Evolutionary conservation across 108 stramenopile genomes (phyloP).

Genomic region (Nannochloropsis salina): DNA sequence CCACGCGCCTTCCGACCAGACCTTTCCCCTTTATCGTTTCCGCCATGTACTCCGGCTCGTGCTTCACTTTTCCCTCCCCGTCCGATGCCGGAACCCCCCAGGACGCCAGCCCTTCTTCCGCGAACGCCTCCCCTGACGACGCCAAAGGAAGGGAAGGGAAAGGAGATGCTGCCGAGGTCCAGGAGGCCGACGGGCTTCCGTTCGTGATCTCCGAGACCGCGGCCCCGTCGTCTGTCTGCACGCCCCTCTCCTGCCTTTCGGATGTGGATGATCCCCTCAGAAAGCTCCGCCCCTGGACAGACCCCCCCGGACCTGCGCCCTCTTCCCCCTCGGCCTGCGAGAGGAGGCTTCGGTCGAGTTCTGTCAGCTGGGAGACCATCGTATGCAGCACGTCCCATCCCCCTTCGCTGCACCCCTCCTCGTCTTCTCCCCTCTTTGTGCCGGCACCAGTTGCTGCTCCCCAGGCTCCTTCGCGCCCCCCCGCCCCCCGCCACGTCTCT

Average conservation of each 20-base stretch:
- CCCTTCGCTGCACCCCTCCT: not conserved
- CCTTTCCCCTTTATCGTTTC: too few species aligned
- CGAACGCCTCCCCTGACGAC: too few species aligned
- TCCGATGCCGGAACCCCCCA: too few species aligned
- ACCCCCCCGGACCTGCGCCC: not conserved
- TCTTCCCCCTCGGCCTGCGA: not conserved
- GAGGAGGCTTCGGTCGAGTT: not conserved
- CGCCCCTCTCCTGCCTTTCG: not conserved
- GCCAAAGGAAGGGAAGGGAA: too few species aligned
- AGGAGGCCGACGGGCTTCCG: too few species aligned
- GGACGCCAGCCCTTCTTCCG: too few species aligned
- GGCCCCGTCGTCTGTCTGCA: not conserved
- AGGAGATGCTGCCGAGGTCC: too few species aligned
- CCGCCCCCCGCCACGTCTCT: not conserved
- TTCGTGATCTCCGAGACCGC: too few species aligned
- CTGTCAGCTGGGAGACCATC: not conserved
- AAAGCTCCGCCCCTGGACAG: not conserved
- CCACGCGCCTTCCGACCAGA: too few species aligned
- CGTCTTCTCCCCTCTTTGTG: not conserved
- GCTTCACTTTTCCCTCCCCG: too few species aligned
- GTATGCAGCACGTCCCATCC: not conserved
- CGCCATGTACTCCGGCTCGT: too few species aligned
- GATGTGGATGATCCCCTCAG: not conserved
- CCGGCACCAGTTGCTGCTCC: not conserved
- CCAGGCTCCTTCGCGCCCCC: not conserved